Percentiles rank a stretch among this genome's conserved stretches.
These are phyloP conservation scores for Lyophyllum semitale DNA, from an alignment of 768 basidiomycete genomes.

Conservation along the genomic window DNA sequence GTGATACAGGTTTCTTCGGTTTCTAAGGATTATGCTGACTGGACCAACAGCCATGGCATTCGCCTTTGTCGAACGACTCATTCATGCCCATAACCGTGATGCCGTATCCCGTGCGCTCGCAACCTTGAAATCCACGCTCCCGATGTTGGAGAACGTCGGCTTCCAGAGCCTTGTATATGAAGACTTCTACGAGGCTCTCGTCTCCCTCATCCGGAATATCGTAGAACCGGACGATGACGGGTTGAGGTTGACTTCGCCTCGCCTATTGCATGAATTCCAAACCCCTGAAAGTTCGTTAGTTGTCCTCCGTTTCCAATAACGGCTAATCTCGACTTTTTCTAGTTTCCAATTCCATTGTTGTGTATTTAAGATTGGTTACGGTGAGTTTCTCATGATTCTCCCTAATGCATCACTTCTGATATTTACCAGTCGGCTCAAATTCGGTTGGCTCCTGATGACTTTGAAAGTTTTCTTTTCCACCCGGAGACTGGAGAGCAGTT, in stretches of 20 bases:
- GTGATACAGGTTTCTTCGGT: constrained; percentile 37
- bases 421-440: constrained; percentile 66
- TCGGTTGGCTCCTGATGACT: constrained; percentile 59
- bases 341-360: constrained; percentile 76
- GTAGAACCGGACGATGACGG: constrained; percentile 36
- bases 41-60: constrained; percentile 70
- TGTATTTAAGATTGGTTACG: constrained; percentile 81
- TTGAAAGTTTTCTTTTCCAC: constrained; percentile 73
- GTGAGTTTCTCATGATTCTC: constrained; percentile 25
- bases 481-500: constrained; percentile 67
- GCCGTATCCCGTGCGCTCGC: constrained; percentile 52
- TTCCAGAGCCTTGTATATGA: constrained; percentile 72
- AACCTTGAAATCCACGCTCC: constrained; percentile 48
- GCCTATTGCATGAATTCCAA: constrained; percentile 56
- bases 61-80: constrained; percentile 74
- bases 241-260: constrained; percentile 31
- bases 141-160: constrained; percentile 54
- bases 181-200: constrained; percentile 73
- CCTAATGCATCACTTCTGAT: not conserved
- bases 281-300: constrained; percentile 44
- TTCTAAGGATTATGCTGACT: constrained; percentile 12
- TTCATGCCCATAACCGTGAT: constrained; percentile 45
- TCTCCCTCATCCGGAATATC: constrained; percentile 49
- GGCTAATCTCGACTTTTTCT: not conserved
- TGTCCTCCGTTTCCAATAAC: not conserved